These are phyloP conservation scores for Cercis canadensis DNA, from an alignment of 306 rosid genomes.

Conservation along the genomic window DNA sequence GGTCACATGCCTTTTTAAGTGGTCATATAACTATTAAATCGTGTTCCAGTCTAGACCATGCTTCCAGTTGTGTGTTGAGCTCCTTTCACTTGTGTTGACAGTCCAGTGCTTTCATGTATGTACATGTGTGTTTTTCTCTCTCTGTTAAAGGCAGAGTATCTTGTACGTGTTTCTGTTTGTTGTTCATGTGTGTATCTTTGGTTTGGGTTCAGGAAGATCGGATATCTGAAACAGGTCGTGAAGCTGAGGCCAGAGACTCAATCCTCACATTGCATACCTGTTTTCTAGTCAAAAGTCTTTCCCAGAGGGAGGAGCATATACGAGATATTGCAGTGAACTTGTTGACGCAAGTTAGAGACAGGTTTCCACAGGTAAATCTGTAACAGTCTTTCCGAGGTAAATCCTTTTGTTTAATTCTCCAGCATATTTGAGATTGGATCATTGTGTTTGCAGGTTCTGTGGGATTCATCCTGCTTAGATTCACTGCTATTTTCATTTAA, in stretches of 20 bases:
- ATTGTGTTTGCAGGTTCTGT: conserved; percentile 76
- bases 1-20: not conserved
- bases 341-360: conserved; percentile 87
- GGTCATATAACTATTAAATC: no score
- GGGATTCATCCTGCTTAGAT: conserved; percentile 92
- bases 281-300: conserved; percentile 83
- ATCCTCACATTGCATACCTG: conserved; percentile 81
- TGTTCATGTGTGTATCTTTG: conserved; percentile 40
- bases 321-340: conserved; percentile 83
- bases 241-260: conserved; percentile 82
- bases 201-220: conserved; percentile 83
- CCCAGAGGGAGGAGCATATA: conserved; percentile 89
- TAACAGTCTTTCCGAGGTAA: not conserved
- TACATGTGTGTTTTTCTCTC: conserved; percentile 5
- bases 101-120: conserved; percentile 6
- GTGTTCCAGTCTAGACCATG: conserved; percentile 15
- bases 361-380: conserved; percentile 81
- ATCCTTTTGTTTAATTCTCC: conserved; percentile 31
- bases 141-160: conserved; percentile 5
- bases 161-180: conserved; percentile 22
- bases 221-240: conserved; percentile 84
- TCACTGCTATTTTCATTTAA: conserved; percentile 83
- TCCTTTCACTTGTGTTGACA: not conserved
- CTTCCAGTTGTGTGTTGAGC: not conserved
- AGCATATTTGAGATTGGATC: conserved; percentile 37